phyloP scores from a whole-genome alignment of 106 monocot species.

The Amphibolis antarctica region DNA sequence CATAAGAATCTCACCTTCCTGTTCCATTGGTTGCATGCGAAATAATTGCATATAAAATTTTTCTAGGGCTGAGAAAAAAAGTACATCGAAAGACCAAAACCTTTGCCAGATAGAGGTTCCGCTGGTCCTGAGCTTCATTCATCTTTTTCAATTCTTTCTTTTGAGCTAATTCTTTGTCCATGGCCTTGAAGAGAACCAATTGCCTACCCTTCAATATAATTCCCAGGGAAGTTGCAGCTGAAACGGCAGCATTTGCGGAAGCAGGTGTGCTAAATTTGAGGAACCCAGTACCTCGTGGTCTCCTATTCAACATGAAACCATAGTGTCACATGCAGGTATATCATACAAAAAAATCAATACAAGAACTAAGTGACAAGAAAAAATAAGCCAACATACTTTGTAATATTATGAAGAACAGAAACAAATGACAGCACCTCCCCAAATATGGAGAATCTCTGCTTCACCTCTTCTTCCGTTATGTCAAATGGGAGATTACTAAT shows the following conservation, averaged over 20 bases:
- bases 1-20: constrained; percentile 90
- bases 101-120: constrained; percentile 84
- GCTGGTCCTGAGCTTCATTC: constrained; percentile 57
- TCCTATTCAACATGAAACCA: constrained; percentile 29
- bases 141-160: constrained; percentile 53
- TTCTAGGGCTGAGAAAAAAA: not conserved
- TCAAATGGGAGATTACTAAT: constrained; percentile 95
- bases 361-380: not conserved
- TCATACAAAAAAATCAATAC: not conserved
- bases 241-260: constrained; percentile 68
- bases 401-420: constrained; percentile 74
- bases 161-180: constrained; percentile 78
- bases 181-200: constrained; percentile 55
- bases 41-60: not conserved
- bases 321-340: not conserved
- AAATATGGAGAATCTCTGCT: constrained; percentile 69
- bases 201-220: constrained; percentile 67
- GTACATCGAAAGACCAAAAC: constrained; percentile 4
- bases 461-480: constrained; percentile 63
- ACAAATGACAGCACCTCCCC: constrained; percentile 63
- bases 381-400: constrained; percentile 49
- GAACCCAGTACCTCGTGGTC: constrained; percentile 86
- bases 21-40: constrained; percentile 1
- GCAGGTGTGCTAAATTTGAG: constrained; percentile 62
- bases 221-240: constrained; percentile 63